A percentile compares a stretch with the other conserved stretches of the same genome.
These are phyloP conservation scores for Mycena rebaudengoi DNA, from an alignment of 768 basidiomycete species.

Conservation along the genomic window DNA sequence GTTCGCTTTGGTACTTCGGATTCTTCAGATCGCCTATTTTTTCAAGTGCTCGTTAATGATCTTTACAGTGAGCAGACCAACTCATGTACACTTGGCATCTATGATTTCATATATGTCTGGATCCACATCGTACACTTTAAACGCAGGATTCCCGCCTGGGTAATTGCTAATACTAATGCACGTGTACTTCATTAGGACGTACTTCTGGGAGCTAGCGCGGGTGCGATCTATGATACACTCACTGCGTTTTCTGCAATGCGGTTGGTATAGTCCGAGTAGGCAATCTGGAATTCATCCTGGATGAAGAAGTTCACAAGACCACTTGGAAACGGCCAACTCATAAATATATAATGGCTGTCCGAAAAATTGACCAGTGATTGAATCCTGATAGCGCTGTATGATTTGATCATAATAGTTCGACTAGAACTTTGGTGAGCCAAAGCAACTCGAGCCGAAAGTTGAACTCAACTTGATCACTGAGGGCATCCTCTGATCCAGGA, in stretches of 20 bases:
- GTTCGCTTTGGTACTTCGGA: conserved; percentile 54
- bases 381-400: conserved; percentile 64
- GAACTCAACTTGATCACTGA: conserved; percentile 57
- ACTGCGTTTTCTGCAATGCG: conserved; percentile 55
- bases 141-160: conserved; percentile 62
- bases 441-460: background rate
- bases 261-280: conserved; percentile 62
- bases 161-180: background rate
- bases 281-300: conserved; percentile 67
- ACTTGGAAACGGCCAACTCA: background rate
- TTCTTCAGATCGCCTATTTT: conserved; percentile 49
- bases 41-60: background rate
- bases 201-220: conserved; percentile 68
- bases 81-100: conserved; percentile 61
- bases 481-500: conserved; percentile 54
- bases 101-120: conserved; percentile 73
- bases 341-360: conserved; percentile 60
- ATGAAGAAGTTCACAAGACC: background rate
- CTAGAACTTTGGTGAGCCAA: conserved; percentile 35
- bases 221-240: conserved; percentile 58
- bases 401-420: conserved; percentile 73
- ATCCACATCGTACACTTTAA: conserved; percentile 70
- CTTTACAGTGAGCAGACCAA: conserved; percentile 34
- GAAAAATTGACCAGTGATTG: conserved; percentile 68
- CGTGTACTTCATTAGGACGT: conserved; percentile 21